Evolutionary conservation across 2,329 filamentous ascomycete genomes (phyloP).

Genomic region (Epichloe coenophiala): DNA sequence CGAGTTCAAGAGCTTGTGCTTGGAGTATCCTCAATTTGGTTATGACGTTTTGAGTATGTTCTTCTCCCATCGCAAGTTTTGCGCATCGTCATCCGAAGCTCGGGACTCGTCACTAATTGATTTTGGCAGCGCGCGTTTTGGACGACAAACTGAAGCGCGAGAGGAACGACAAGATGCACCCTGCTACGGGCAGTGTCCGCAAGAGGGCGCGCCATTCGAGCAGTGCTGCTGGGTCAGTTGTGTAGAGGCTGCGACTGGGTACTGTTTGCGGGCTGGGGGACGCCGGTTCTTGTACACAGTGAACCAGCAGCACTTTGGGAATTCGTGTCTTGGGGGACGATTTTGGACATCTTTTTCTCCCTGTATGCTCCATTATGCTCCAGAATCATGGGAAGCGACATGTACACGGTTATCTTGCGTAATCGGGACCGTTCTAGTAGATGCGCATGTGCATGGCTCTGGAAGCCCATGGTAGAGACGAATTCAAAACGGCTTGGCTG

Average conservation of each 20-base stretch:
- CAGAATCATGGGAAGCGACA: too few relatives aligned
- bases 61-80: background rate
- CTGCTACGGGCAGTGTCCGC: slow-evolving; percentile 33
- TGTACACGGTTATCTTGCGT: too few relatives aligned
- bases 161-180: slow-evolving; percentile 45
- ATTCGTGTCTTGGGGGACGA: too few relatives aligned
- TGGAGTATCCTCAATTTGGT: slow-evolving; percentile 83
- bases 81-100: background rate
- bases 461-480: too few relatives aligned
- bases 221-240: slow-evolving; percentile 7
- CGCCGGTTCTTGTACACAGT: too few relatives aligned
- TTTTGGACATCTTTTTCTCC: too few relatives aligned
- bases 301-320: too few relatives aligned
- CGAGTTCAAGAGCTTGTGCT: slow-evolving; percentile 72
- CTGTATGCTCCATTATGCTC: too few relatives aligned
- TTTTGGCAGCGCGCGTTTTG: slow-evolving; percentile 40
- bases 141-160: slow-evolving; percentile 55
- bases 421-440: too few relatives aligned
- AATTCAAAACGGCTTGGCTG: too few relatives aligned
- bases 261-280: too few relatives aligned
- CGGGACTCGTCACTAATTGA: slow-evolving; percentile 5
- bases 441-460: too few relatives aligned
- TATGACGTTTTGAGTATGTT: slow-evolving; percentile 76
- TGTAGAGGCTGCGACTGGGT: background rate
- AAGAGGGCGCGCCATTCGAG: slow-evolving; percentile 44